phyloP scores from a whole-genome alignment of 257 asterid genomes.

The Solanum peruvianum region DNA sequence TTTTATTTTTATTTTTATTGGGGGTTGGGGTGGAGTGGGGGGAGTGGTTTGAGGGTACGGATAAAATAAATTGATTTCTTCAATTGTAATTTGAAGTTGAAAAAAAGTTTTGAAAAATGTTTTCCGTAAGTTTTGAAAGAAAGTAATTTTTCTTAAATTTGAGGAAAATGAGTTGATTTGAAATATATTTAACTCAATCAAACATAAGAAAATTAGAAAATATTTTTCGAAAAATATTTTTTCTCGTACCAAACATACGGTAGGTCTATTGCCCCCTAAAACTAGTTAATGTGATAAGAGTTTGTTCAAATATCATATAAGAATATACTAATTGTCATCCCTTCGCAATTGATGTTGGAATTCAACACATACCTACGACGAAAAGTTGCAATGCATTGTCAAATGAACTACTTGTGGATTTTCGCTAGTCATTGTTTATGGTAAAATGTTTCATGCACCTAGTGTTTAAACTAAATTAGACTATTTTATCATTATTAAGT shows the following conservation, averaged over 20 bases:
- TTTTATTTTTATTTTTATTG: no score
- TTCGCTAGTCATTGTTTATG: neutral
- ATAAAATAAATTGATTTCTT: no score
- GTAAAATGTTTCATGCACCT: neutral
- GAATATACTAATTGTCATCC: neutral
- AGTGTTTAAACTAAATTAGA: neutral
- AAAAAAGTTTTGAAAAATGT: no score
- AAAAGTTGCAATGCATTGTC: neutral
- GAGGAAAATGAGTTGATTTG: no score
- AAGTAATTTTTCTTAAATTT: no score
- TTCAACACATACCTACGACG: neutral
- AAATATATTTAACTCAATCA: no score
- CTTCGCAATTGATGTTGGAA: neutral
- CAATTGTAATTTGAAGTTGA: no score
- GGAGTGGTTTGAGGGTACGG: no score
- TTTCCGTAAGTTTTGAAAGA: no score
- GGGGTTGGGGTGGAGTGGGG: no score
- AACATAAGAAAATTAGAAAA: no score
- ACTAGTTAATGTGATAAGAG: neutral
- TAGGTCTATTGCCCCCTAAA: neutral
- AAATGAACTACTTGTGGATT: neutral
- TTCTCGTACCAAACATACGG: fast-evolving
- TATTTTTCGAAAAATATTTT: no score
- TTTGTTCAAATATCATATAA: neutral
- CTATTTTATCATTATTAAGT: neutral